phyloP scores from a whole-genome alignment of 306 rosid species.

The Fragaria iinumae region DNA sequence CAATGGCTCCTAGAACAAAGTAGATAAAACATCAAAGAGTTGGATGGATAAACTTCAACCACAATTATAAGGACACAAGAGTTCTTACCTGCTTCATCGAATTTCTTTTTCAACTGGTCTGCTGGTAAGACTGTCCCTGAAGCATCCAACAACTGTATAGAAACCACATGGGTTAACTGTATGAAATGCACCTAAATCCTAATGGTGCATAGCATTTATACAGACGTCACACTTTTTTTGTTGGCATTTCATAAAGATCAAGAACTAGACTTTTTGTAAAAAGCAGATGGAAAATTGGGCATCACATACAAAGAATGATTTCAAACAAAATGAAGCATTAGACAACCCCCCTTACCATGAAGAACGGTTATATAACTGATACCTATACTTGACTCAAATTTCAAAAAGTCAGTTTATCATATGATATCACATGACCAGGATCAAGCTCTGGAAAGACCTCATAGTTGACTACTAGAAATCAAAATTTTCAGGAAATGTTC shows the following conservation, averaged over 20 bases:
- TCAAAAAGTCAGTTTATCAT: not conserved
- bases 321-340: not conserved
- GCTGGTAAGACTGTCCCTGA: slow-evolving; percentile 66
- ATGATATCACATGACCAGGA: not conserved
- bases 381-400: not conserved
- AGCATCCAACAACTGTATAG: slow-evolving; percentile 70
- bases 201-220: not conserved
- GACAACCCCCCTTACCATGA: not conserved
- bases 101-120: slow-evolving; percentile 68
- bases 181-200: not conserved
- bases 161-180: not conserved
- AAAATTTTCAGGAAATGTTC: not conserved
- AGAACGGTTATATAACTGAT: not conserved
- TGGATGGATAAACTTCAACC: slow-evolving; percentile 3
- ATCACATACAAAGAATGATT: not conserved
- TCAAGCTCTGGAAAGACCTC: not conserved
- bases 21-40: not conserved
- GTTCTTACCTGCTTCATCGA: slow-evolving; percentile 60
- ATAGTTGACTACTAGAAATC: not conserved
- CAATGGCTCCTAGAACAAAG: not conserved
- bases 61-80: not conserved
- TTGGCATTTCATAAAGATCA: not conserved
- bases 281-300: not conserved
- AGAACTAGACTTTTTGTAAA: not conserved
- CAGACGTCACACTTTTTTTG: not conserved